Conservation (phyloP, 1,284 basidiomycete genomes). For the Stereum hirsutum region DNA sequence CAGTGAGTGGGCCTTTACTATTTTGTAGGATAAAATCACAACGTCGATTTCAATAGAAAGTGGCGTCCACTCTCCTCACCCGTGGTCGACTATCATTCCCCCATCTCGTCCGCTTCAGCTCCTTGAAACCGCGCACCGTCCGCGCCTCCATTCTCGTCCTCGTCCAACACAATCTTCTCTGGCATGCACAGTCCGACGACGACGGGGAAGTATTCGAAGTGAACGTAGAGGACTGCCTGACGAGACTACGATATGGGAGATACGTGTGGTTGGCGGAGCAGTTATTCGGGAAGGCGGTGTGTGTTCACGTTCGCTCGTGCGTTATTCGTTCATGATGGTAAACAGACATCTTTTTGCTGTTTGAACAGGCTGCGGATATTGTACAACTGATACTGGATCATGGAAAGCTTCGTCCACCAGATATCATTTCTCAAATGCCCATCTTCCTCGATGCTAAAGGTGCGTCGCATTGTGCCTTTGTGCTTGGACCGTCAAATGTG, state of each 20-base stretch:
- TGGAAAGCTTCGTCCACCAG: constrained; percentile 76
- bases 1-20: constrained; percentile 36
- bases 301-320: constrained; percentile 17
- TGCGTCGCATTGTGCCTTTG: no score
- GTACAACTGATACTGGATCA: constrained; percentile 73
- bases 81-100: constrained; percentile 75
- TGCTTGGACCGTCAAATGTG: constrained; percentile 50
- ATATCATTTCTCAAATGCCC: constrained; percentile 55
- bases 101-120: constrained; percentile 61
- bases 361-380: constrained; percentile 59
- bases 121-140: constrained; percentile 57
- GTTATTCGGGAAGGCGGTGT: constrained; percentile 60
- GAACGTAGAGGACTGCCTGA: constrained; percentile 72
- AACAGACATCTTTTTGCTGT: neutral
- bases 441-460: no score
- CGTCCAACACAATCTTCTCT: constrained; percentile 88
- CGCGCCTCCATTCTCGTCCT: constrained; percentile 76
- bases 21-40: neutral
- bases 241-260: constrained; percentile 70
- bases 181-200: constrained; percentile 70
- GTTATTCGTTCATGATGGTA: neutral
- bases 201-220: constrained; percentile 74
- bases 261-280: constrained; percentile 70
- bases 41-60: constrained; percentile 39
- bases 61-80: constrained; percentile 76